Percentiles rank a stretch among this genome's conserved stretches.
Conservation (phyloP, 495 filamentous ascomycete species). For the Penicillium daleae region DNA sequence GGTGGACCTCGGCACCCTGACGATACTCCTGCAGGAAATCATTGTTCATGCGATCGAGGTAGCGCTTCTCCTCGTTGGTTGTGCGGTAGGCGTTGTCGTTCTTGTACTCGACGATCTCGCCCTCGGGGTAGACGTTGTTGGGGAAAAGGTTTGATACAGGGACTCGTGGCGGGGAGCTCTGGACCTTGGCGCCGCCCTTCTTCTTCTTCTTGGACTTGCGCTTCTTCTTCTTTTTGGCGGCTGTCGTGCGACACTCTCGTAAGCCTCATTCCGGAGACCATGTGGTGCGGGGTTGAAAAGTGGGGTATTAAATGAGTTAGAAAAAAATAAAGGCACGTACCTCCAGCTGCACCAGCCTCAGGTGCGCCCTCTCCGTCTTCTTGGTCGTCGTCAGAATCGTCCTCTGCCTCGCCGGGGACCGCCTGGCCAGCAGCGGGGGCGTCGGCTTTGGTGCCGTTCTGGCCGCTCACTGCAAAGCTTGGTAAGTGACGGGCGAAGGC, state of each 20-base stretch:
- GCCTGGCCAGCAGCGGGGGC: constrained; percentile 44
- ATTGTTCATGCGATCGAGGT: constrained; percentile 79
- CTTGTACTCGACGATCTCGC: constrained; percentile 76
- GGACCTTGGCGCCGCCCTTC: constrained; percentile 64
- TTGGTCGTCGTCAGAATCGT: constrained; percentile 69
- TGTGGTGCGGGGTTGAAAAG: constrained; percentile 6
- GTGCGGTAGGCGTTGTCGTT: constrained; percentile 82
- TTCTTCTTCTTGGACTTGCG: constrained; percentile 77
- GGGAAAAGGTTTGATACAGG: constrained; percentile 77
- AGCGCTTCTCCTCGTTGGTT: constrained; percentile 85
- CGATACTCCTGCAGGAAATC: constrained; percentile 88
- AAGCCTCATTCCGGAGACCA: constrained; percentile 8
- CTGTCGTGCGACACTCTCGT: constrained; percentile 31
- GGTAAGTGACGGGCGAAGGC: constrained; percentile 28
- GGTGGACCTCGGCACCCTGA: constrained; percentile 78
- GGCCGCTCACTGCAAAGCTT: constrained; percentile 46
- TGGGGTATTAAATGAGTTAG: not conserved
- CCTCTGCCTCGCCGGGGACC: constrained; percentile 55
- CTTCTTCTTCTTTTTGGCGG: constrained; percentile 81
- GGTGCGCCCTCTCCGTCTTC: constrained; percentile 51
- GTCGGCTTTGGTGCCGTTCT: constrained; percentile 50
- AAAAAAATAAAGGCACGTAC: constrained; percentile 32
- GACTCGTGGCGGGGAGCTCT: constrained; percentile 78
- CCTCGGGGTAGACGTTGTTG: constrained; percentile 72
- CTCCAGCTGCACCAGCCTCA: constrained; percentile 47